These are phyloP conservation scores for Fusarium tupiense DNA, from an alignment of 2,329 filamentous ascomycete species.

Conservation along the genomic window DNA sequence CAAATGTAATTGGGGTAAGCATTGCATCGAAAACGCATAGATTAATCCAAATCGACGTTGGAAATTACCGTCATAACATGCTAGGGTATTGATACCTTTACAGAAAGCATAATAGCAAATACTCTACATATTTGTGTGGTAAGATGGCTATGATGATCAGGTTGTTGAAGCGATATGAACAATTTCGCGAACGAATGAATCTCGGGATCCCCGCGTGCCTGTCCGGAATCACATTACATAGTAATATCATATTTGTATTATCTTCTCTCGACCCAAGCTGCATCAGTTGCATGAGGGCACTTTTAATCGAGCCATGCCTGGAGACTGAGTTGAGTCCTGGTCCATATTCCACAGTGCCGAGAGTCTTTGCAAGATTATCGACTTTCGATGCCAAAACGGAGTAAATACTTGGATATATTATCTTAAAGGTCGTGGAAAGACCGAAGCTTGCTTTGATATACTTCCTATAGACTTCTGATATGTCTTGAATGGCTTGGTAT, in stretches of 20 bases:
- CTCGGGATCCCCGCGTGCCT: background rate
- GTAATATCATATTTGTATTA: background rate
- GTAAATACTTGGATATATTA: background rate
- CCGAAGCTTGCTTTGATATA: background rate
- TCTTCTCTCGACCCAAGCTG: background rate
- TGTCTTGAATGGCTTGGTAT: background rate
- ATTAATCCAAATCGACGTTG: background rate
- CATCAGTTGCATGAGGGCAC: background rate
- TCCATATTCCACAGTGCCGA: background rate
- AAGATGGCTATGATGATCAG: background rate
- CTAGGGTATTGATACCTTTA: background rate
- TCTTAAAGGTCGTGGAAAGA: background rate
- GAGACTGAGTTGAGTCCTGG: background rate
- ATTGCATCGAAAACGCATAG: background rate
- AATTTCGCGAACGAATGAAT: background rate
- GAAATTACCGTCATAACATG: background rate
- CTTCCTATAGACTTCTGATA: background rate
- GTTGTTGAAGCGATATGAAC: background rate
- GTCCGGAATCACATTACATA: too few species aligned
- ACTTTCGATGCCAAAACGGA: background rate
- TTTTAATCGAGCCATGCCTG: background rate
- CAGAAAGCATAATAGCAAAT: background rate
- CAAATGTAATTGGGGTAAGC: background rate
- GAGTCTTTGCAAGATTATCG: background rate
- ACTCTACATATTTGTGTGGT: too few species aligned